Conservation (phyloP, 169 alveolate species). For the Plasmodium vivax region DNA sequence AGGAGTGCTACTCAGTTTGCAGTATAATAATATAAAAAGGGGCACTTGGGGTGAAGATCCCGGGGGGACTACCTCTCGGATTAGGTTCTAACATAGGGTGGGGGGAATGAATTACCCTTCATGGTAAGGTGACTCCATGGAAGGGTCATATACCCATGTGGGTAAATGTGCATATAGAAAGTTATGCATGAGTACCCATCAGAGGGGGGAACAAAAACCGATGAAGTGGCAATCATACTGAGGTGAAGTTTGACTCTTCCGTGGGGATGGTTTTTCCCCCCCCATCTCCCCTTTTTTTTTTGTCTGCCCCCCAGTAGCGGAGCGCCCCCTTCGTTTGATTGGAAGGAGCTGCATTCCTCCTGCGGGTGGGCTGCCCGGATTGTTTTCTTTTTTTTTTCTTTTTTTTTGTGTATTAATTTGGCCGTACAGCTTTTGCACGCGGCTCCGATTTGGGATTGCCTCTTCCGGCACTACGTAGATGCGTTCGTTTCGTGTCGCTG, state of each 20-base stretch:
- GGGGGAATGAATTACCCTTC: neutral
- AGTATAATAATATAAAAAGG: conserved; percentile 57
- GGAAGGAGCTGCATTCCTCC: neutral
- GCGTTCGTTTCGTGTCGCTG: too few species aligned
- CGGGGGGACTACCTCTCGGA: neutral
- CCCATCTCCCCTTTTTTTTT: neutral
- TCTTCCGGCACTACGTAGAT: neutral
- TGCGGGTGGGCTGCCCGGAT: neutral
- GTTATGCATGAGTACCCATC: neutral
- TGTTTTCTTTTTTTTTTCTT: neutral
- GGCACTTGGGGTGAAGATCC: neutral
- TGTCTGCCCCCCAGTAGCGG: neutral
- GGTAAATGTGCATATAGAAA: neutral
- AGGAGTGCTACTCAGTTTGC: conserved; percentile 25
- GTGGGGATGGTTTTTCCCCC: neutral
- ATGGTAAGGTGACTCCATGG: neutral
- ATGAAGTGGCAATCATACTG: neutral
- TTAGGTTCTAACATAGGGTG: conserved; percentile 23
- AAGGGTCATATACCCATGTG: neutral
- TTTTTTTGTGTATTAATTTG: neutral
- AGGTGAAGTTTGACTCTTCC: neutral
- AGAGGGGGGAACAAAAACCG: neutral
- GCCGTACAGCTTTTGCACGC: neutral
- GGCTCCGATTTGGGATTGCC: neutral
- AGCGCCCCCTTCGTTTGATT: neutral